A percentile compares a stretch with the other conserved stretches of the same genome.
Conservation (phyloP, 345 rosid species). For the Physaria fendleri region DNA sequence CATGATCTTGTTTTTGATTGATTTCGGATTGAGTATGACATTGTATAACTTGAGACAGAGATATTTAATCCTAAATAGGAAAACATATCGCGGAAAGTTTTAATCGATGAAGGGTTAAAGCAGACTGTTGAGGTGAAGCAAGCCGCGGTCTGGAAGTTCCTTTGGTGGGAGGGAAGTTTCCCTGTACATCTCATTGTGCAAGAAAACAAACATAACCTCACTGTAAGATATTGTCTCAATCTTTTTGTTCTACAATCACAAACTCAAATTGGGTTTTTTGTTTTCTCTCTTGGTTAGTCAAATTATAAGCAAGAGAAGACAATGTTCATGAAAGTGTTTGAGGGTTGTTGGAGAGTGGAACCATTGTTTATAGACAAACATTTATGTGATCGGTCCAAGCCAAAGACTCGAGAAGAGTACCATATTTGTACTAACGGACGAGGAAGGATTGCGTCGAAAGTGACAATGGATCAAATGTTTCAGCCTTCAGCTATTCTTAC, state of each 20-base stretch:
- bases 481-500: constrained; percentile 70
- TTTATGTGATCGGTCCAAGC: constrained; percentile 42
- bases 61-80: constrained; percentile 39
- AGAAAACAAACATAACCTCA: constrained; percentile 59
- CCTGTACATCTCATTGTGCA: constrained; percentile 72
- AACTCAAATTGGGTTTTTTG: not conserved
- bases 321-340: constrained; percentile 77
- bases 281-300: constrained; percentile 37
- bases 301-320: constrained; percentile 68
- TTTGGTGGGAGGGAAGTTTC: constrained; percentile 87
- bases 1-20: not conserved
- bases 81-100: constrained; percentile 60
- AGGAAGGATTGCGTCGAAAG: constrained; percentile 77
- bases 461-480: constrained; percentile 77
- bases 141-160: constrained; percentile 86
- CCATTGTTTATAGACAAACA: constrained; percentile 70
- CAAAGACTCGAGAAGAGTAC: constrained; percentile 64
- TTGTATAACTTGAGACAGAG: not conserved
- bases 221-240: constrained; percentile 37
- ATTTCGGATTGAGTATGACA: not conserved
- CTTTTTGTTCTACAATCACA: not conserved
- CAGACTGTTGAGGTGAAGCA: constrained; percentile 78
- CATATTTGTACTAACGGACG: constrained; percentile 52
- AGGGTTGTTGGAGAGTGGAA: constrained; percentile 82
- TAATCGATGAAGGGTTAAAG: constrained; percentile 58